Evolutionary conservation across 2,329 filamentous ascomycete species (phyloP).

Genomic region (Ophiostoma populinum): DNA sequence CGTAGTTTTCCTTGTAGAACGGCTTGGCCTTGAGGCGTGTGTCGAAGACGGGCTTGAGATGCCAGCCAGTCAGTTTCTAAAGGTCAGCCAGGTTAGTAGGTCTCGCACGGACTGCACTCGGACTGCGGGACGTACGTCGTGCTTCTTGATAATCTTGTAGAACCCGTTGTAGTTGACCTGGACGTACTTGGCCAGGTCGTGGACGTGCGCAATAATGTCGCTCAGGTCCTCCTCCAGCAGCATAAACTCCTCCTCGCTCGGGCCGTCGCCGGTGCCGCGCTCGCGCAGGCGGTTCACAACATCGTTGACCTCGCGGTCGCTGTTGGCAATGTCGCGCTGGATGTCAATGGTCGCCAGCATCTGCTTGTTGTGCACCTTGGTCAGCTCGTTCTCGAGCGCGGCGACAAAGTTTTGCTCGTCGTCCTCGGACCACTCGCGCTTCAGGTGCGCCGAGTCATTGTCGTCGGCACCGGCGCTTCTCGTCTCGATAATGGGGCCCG

Average conservation of each 20-base stretch:
- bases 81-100: too few species aligned
- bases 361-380: slow-evolving; percentile 96
- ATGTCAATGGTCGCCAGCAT: slow-evolving; percentile 96
- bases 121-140: slow-evolving; percentile 54
- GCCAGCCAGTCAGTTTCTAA: slow-evolving; percentile 94
- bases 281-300: slow-evolving; percentile 62
- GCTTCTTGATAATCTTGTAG: slow-evolving; percentile 99
- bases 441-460: slow-evolving; percentile 10
- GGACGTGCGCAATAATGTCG: slow-evolving; percentile 95
- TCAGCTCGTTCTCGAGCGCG: slow-evolving; percentile 76
- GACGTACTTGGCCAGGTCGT: slow-evolving; percentile 94
- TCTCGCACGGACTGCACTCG: too few species aligned
- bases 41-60: slow-evolving; percentile 89
- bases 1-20: slow-evolving; percentile 98
- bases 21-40: slow-evolving; percentile 87
- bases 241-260: slow-evolving; percentile 84
- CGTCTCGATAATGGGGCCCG: slow-evolving; percentile 22
- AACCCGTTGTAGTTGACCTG: slow-evolving; percentile 98
- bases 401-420: slow-evolving; percentile 80
- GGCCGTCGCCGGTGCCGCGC: slow-evolving; percentile 37
- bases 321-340: slow-evolving; percentile 69
- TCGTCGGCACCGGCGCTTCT: neutral
- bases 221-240: slow-evolving; percentile 86
- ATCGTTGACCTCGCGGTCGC: slow-evolving; percentile 77
- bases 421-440: slow-evolving; percentile 69